Base-by-base conservation (phyloP, 345 rosid species). In the Schrenkiella parvula region DNA sequence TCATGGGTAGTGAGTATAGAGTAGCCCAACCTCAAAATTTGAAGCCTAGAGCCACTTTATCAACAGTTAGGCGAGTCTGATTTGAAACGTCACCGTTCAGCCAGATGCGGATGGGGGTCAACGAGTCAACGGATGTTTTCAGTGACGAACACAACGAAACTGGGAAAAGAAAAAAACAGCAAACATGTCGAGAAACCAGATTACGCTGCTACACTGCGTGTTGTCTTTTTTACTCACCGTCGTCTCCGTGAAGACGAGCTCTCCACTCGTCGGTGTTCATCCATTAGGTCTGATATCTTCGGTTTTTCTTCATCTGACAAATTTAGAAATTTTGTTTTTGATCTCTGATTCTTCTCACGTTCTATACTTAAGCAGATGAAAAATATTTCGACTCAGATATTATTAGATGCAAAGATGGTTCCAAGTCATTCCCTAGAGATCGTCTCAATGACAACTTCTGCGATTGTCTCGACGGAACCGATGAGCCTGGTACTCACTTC, bases 381-480 rank as follows among this genome's bases (percentile, higher is more conserved):
- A 84, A 83, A 44, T 88, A 88, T 78, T 91, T 83, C 74, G 80
- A 78, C 8, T 73, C 86, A 5, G 79, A 85, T 61, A 77, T 85
- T 44, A 95, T 95, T 75, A 86, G 75, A 70, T 95, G 99, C 84
- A 91, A 83, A 82, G 97, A 95, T 71, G 93, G 92, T 19, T 88
- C 90, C 21, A 86, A 85, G 56, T 87, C 85, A 26, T 89, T 95
- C 80, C 32, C 82, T 32, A 83, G 82, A 72, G 95, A 95, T 69
- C 91, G 85, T 75, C 86, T 95, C 66, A 95, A 95, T 26, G 99
- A 95, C 66, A 66, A 95, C 76, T 95, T 83, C 82, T 95, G 99
- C 60, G 99, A 95, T 61, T 95, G 99, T 74, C 44, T 84, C 58
- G 99, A 95, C 29, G 98, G 99, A 31, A 95, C 96, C 17, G 98